Conservation (phyloP, 169 alveolate genomes). For the Plasmodium cynomolgi region DNA sequence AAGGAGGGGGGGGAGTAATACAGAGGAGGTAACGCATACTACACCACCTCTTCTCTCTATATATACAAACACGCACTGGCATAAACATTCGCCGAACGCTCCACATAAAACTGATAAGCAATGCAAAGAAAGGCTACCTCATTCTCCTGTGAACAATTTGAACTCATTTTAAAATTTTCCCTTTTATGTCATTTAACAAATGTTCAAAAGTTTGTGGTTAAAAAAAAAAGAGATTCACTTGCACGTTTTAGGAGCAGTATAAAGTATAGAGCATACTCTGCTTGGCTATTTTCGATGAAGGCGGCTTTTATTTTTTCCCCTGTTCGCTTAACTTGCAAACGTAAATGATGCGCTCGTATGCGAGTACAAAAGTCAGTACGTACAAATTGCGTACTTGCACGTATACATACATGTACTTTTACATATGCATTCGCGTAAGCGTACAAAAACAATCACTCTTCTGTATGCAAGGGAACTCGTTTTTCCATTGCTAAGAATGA, state of each 20-base stretch:
- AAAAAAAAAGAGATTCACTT: not conserved
- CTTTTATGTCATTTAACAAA: constrained; percentile 39
- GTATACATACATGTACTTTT: not conserved
- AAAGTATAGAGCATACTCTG: not conserved
- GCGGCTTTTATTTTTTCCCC: not conserved
- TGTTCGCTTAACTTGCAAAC: not conserved
- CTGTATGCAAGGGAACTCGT: not conserved
- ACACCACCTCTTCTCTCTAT: not conserved
- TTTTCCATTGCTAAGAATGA: not conserved
- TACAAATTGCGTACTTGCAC: not conserved
- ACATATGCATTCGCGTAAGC: not conserved
- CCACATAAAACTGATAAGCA: not conserved
- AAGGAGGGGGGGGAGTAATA: not conserved
- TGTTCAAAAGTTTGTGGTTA: constrained; percentile 1
- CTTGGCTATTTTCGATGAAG: not conserved
- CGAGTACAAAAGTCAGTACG: not conserved
- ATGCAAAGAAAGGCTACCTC: not conserved
- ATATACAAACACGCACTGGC: not conserved
- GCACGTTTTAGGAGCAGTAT: not conserved
- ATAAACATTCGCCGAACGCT: not conserved
- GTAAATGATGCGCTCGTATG: not conserved
- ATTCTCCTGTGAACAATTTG: constrained; percentile 27
- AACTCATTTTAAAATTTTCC: constrained; percentile 12
- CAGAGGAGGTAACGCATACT: not conserved
- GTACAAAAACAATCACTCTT: not conserved